Base-by-base conservation (phyloP, 306 rosid genomes). In the Inga leiocalycina region DNA sequence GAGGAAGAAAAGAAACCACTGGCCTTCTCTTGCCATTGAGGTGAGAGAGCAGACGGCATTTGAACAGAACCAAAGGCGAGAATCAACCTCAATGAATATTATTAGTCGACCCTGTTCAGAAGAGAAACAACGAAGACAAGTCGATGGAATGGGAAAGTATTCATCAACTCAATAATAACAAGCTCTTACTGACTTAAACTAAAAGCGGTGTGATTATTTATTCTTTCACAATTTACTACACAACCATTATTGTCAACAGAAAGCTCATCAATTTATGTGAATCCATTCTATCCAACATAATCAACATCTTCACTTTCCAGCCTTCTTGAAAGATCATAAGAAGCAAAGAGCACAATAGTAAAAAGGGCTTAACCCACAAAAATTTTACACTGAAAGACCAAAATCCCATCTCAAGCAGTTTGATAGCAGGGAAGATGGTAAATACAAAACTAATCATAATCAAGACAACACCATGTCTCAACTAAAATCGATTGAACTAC, bases 11-110 rank as follows among this genome's bases (percentile, higher is more conserved):
- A 90, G 92, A 96, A 93, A 62, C 89, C 99, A 68, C 80, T 79
- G 74, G 99, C 98, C 86, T 92, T 90, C 82, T 94, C 99, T 8
- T 90, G 94, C 99, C 98, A 96, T 91, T 90, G 89, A 45, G 99
- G 93, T 75, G 92, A 86, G 43, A 35, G 67, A 49, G 86, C 86
- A 11, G 97, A 92, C 87, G 97, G 92, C 99, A 96, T 96, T 82
- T 92, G 76, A 64, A 76, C 89, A 81, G 86, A 74, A 83, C 75
- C 83, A 76, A 65, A 67, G 35, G 62, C 82, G 80, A 83, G 79
- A 81, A 79, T 81, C 88, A 84, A 87, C 79, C 39, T 46, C 79
- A 68, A 89, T 15, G 51, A 51, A 43, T 51, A 85, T 15, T 65
- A 67, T 45, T 75, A 81, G 66, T 24, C 78, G 70, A 79, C 81